A percentile compares a stretch with the other conserved stretches of the same genome.
Evolutionary conservation across 306 rosid genomes (phyloP).

Genomic region (Vachellia collinsii): DNA sequence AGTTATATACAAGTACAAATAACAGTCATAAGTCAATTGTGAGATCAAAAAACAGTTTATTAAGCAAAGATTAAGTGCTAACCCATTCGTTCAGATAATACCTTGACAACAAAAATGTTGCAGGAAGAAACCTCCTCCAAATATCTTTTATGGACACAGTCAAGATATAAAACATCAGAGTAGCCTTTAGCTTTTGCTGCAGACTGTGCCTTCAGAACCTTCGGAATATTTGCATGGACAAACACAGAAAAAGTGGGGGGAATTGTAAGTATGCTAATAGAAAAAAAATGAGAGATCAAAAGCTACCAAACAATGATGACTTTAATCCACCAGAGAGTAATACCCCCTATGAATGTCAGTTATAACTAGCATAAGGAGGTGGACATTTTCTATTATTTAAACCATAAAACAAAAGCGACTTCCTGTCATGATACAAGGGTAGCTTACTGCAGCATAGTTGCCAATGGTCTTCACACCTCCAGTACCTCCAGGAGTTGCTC

Average conservation of each 20-base stretch:
- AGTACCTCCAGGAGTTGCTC: slow-evolving; percentile 99
- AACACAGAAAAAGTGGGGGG: neutral
- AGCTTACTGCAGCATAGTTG: slow-evolving; percentile 95
- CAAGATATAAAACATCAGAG: slow-evolving; percentile 93
- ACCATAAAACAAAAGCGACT: neutral
- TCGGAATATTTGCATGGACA: slow-evolving; percentile 28
- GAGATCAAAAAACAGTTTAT: neutral
- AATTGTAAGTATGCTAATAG: neutral
- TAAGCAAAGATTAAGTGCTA: slow-evolving; percentile 17
- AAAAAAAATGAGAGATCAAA: slow-evolving; percentile 31
- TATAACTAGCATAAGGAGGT: slow-evolving; percentile 21
- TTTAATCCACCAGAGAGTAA: slow-evolving; percentile 6
- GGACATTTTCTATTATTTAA: neutral
- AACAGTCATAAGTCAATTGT: neutral
- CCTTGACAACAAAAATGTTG: slow-evolving; percentile 98
- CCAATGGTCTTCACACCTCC: slow-evolving; percentile 99
- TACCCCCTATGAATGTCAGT: neutral
- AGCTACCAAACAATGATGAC: slow-evolving; percentile 15
- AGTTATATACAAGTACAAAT: slow-evolving; percentile 1
- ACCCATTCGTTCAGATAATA: slow-evolving; percentile 36
- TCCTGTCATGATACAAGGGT: neutral
- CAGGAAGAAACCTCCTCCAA: slow-evolving; percentile 98
- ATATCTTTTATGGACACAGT: slow-evolving; percentile 85
- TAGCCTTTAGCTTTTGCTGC: slow-evolving; percentile 92
- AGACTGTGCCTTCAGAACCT: slow-evolving; percentile 96